Percentiles rank a stretch among this genome's conserved stretches.
Conservation (phyloP, 148 eudicot genomes). For the Persicaria tinctoria region DNA sequence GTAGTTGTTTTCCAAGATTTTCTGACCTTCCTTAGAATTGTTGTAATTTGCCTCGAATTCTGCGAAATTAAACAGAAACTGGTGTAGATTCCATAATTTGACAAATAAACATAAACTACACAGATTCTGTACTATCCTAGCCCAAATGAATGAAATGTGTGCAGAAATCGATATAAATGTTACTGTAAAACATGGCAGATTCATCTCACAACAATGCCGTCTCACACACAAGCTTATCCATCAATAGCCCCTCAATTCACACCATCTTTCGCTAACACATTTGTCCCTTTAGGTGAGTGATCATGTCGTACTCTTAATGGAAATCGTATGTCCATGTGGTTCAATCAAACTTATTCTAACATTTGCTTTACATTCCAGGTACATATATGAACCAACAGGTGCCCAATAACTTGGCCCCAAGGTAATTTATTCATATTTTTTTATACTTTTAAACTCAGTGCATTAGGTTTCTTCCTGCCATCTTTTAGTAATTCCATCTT, state of each 20-base stretch:
- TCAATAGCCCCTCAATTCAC: constrained; percentile 37
- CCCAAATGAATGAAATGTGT: too few relatives aligned
- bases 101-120: too few relatives aligned
- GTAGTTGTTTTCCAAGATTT: too few relatives aligned
- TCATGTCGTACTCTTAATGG: neutral
- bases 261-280: constrained; percentile 34
- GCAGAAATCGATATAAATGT: too few relatives aligned
- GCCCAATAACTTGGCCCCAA: constrained; percentile 34
- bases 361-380: constrained; percentile 34
- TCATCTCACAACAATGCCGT: too few relatives aligned
- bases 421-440: constrained; percentile 35
- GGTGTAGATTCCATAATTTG: too few relatives aligned
- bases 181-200: too few relatives aligned
- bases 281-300: constrained; percentile 34
- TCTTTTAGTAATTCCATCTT: too few relatives aligned
- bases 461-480: neutral
- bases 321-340: neutral
- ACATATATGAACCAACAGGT: constrained; percentile 51
- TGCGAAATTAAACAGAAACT: too few relatives aligned
- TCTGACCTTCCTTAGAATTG: too few relatives aligned
- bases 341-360: neutral
- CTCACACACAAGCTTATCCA: constrained; percentile 44
- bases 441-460: neutral
- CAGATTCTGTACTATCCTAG: too few relatives aligned
- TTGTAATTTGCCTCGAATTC: too few relatives aligned